Evolutionary conservation across 805 yeast species (phyloP).

Genomic region (Metschnikowia henanensis): DNA sequence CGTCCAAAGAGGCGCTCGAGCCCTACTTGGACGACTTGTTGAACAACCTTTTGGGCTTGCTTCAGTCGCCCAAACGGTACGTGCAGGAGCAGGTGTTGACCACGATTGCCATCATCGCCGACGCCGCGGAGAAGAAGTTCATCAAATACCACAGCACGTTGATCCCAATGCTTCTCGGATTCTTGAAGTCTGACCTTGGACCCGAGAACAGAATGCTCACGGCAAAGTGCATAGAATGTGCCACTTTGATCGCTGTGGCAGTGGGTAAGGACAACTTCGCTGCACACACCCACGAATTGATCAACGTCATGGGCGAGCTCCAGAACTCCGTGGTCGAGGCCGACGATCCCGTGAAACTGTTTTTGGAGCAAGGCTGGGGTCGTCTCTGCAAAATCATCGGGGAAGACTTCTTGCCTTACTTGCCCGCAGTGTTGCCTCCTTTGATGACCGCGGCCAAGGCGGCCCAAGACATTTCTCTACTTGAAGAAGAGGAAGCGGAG

Average conservation of each 20-base stretch:
- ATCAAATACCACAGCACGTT: conserved; percentile 90
- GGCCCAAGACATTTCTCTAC: conserved; percentile 81
- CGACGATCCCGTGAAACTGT: conserved; percentile 89
- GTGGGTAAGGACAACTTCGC: conserved; percentile 90
- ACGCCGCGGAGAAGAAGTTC: conserved; percentile 88
- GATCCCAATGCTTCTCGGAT: conserved; percentile 85
- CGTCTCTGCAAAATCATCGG: conserved; percentile 87
- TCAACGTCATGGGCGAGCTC: conserved; percentile 67
- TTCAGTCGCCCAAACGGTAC: conserved; percentile 85
- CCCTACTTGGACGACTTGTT: conserved; percentile 89
- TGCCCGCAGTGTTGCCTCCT: conserved; percentile 89
- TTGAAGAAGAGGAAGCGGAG: conserved; percentile 87
- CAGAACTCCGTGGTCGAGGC: conserved; percentile 58
- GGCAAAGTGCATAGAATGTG: conserved; percentile 95
- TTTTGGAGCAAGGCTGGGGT: conserved; percentile 95
- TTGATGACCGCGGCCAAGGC: conserved; percentile 82
- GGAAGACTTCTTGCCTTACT: conserved; percentile 77
- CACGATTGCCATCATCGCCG: conserved; percentile 96
- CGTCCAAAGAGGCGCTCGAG: conserved; percentile 80
- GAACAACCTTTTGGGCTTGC: conserved; percentile 66
- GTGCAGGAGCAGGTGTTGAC: conserved; percentile 98
- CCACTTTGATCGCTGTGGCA: conserved; percentile 90
- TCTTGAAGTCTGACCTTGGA: conserved; percentile 75
- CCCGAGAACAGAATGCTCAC: conserved; percentile 75
- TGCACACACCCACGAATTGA: conserved; percentile 71